Conservation (phyloP, 306 rosid genomes). For the Amphicarpaea edgeworthii region DNA sequence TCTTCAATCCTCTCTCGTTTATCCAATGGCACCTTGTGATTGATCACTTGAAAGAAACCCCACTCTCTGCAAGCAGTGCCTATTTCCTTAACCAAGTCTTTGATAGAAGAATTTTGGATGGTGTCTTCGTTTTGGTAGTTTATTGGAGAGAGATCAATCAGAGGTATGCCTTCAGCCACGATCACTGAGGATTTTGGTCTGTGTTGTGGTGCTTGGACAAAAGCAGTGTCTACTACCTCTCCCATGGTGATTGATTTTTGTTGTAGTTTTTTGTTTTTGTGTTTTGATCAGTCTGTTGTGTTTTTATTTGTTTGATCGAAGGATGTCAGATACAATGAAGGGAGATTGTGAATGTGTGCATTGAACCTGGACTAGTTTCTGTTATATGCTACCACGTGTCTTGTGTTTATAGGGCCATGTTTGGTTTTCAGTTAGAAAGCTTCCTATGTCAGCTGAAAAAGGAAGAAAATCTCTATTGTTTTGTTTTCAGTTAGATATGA, state of each 20-base stretch:
- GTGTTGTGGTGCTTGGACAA: constrained; percentile 69
- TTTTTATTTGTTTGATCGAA: background rate
- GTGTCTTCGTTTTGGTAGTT: constrained; percentile 18
- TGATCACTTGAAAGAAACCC: constrained; percentile 85
- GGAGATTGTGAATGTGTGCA: background rate
- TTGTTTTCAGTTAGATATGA: too few species aligned
- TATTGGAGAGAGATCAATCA: constrained; percentile 56
- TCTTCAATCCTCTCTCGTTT: constrained; percentile 50
- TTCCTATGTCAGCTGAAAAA: too few species aligned
- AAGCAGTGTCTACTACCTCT: constrained; percentile 54
- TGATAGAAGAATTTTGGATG: constrained; percentile 21
- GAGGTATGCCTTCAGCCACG: constrained; percentile 62
- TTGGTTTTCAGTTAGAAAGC: too few species aligned
- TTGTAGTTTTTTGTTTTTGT: background rate
- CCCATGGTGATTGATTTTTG: constrained; percentile 43
- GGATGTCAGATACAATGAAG: background rate
- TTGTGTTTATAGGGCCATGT: background rate
- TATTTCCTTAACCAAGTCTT: constrained; percentile 52
- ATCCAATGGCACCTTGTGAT: constrained; percentile 70
- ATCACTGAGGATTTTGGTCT: constrained; percentile 57
- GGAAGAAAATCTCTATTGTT: too few species aligned
- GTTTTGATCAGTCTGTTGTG: background rate
- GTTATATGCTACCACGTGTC: background rate
- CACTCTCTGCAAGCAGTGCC: constrained; percentile 67
- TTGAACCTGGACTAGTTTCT: constrained; percentile 26